Base-by-base conservation (phyloP, 306 rosid species). In the Cicer pinnatifidum region DNA sequence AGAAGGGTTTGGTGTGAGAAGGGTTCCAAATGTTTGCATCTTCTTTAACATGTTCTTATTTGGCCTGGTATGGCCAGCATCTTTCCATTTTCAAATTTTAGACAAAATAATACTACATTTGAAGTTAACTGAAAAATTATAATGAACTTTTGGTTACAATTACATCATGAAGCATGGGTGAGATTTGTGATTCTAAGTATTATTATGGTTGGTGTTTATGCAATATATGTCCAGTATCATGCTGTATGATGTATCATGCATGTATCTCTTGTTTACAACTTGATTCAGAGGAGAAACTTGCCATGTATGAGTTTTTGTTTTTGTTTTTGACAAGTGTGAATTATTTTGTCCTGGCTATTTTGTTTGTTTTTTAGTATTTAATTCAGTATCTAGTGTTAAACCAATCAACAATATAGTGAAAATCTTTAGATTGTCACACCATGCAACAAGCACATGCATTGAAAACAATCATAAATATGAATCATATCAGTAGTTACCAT, bases 81-180 rank as follows among this genome's bases (percentile, higher is more conserved):
- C 52, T 39, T 57, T 57, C 28, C 43, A 10, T 71, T 74, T 13
- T 7, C 52, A 17, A 76, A 68, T 11, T 39, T 70, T 57, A 10
- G 41, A 75, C 40, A 20, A 53, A 71, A 16, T 44, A 13, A 39
- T 35, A 53, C 62, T 9, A n/a, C 19, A 23, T 69, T n/a, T 28
- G 57, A 39, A 58, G 16, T 17, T 17, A 17, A 17, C 17, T 13
- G 40, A 47, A 19, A 71, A 75, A 57, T 73, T 61, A 79, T 80
- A 7, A 19, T n/a, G 67, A 61, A 74, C 52, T 52, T 61, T 6
- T 51, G 67, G 84, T 51, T 74, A 70, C 95, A 94, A 96, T 80
- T 91, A 72, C 97, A 94, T 80, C 40, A 86, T 16, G 97, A 91
- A 90, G 97, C 97, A 57, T 88, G 97, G 99, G 79, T 89, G 76